Base-by-base conservation (phyloP, 2,329 filamentous ascomycete genomes). In the Parasarocladium wereldwijsianum region DNA sequence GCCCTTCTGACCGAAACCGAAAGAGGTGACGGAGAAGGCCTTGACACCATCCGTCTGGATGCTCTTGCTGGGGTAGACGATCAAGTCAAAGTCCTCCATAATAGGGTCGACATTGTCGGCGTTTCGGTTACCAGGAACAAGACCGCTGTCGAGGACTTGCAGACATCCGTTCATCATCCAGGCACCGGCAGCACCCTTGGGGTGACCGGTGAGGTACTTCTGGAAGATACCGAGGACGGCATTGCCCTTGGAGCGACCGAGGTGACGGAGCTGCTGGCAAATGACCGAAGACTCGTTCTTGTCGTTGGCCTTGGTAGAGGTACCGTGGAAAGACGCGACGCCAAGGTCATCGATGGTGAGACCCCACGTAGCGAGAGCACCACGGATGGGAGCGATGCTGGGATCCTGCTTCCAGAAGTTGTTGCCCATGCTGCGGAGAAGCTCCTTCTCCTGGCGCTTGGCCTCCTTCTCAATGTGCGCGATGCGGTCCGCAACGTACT, bases 131-230 rank as follows among this genome's bases (percentile, higher is more conserved):
- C 90, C 90, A 10, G 90, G 90, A 15, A 98, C 87, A 29, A 98
- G 66, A 49, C 90, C 90, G 30, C 70, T 78, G 65, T 96, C 93
- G 45, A 98, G 72, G 26, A 94, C 84, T 56, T 98, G 90, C 52
- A 98, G 64, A 54, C 83, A 90, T 41, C 90, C 90, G 65, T 98
- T 98, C 70, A 98, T 76, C 90, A 98, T 98, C 86, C 90, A 98
- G 28, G 87, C 90, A 65, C 90, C 90, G 36, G 90, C 90, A 46
- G 90, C 87, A 76, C 90, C 90, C 75, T 98, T 98, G 47, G 90
- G 90, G 54, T 98, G 90, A 56, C 90, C 90, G 32, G 92, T 98
- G 37, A 98, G 76, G 57, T 92, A 96, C 61, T 98, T 98, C 62
- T 98, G 90, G 80, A 96, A 98, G 53, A 98, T 86, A 64, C 86